A percentile compares a stretch with the other conserved stretches of the same genome.
Evolutionary conservation across 768 basidiomycete genomes (phyloP).

Genomic region (Mycena pura): DNA sequence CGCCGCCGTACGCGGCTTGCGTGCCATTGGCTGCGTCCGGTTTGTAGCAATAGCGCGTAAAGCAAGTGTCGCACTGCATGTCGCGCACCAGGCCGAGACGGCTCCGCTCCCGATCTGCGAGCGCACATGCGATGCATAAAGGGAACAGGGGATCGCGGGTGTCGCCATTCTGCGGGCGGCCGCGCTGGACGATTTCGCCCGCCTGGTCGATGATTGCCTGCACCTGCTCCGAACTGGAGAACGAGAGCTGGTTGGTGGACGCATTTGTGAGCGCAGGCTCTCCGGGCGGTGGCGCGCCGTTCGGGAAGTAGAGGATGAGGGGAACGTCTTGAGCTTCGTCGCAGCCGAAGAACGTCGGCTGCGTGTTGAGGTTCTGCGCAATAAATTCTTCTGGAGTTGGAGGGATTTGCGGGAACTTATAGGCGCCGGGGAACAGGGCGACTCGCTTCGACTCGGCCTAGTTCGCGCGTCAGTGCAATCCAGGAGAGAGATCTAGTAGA

Average conservation of each 20-base stretch:
- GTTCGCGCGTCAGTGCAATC: neutral
- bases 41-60: slow-evolving; percentile 40
- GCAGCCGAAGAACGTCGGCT: slow-evolving; percentile 57
- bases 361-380: slow-evolving; percentile 42
- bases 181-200: slow-evolving; percentile 49
- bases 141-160: slow-evolving; percentile 50
- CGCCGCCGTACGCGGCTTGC: too few species aligned
- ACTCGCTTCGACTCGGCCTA: slow-evolving; percentile 20
- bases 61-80: slow-evolving; percentile 37
- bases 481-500: neutral
- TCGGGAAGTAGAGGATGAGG: slow-evolving; percentile 63
- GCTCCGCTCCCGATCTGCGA: slow-evolving; percentile 53
- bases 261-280: slow-evolving; percentile 47
- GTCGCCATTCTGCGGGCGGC: slow-evolving; percentile 38
- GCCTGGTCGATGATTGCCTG: slow-evolving; percentile 54
- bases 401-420: slow-evolving; percentile 42
- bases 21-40: too few species aligned
- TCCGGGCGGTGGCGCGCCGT: slow-evolving; percentile 51
- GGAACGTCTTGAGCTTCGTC: slow-evolving; percentile 45
- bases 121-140: slow-evolving; percentile 56
- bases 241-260: slow-evolving; percentile 43
- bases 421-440: slow-evolving; percentile 29
- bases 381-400: slow-evolving; percentile 35
- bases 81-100: slow-evolving; percentile 33
- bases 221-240: slow-evolving; percentile 39